Evolutionary conservation across 805 yeast species (phyloP).

Genomic region (Kuraishia cidri): DNA sequence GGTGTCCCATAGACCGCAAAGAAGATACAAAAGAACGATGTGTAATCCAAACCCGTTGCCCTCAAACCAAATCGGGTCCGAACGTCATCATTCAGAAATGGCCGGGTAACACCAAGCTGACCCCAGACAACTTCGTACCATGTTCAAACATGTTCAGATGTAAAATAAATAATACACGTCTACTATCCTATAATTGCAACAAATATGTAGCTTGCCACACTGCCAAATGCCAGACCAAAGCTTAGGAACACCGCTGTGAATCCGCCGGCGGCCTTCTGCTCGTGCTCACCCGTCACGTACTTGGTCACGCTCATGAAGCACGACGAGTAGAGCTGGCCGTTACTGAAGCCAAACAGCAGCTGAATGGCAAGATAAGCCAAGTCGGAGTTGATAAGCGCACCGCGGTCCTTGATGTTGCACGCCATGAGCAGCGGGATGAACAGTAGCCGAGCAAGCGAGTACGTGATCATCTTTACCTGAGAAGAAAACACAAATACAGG

Average conservation of each 20-base stretch:
- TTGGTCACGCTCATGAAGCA: slow-evolving; percentile 71
- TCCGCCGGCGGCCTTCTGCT: slow-evolving; percentile 87
- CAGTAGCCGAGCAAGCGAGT: slow-evolving; percentile 44
- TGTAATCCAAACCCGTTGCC: too few relatives aligned
- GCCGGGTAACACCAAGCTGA: too few relatives aligned
- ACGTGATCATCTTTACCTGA: slow-evolving; percentile 36
- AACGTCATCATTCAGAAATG: too few relatives aligned
- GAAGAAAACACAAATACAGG: slow-evolving; percentile 29
- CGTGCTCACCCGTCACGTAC: slow-evolving; percentile 49
- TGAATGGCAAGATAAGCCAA: slow-evolving; percentile 60
- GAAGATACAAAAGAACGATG: too few relatives aligned
- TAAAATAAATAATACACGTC: too few relatives aligned
- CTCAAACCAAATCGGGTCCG: too few relatives aligned
- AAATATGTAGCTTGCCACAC: slow-evolving; percentile 63
- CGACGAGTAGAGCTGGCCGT: slow-evolving; percentile 78
- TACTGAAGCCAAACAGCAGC: slow-evolving; percentile 74
- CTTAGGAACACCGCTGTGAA: slow-evolving; percentile 77
- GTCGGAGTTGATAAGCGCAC: slow-evolving; percentile 41
- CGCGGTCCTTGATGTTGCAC: slow-evolving; percentile 46
- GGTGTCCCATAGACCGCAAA: too few relatives aligned
- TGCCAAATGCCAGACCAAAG: slow-evolving; percentile 72
- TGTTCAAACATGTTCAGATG: too few relatives aligned
- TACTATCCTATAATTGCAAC: slow-evolving; percentile 23
- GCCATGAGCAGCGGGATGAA: slow-evolving; percentile 68
- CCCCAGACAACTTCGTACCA: too few relatives aligned